Conservation (phyloP, 2,329 filamentous ascomycete genomes). For the Xylariales sp. region DNA sequence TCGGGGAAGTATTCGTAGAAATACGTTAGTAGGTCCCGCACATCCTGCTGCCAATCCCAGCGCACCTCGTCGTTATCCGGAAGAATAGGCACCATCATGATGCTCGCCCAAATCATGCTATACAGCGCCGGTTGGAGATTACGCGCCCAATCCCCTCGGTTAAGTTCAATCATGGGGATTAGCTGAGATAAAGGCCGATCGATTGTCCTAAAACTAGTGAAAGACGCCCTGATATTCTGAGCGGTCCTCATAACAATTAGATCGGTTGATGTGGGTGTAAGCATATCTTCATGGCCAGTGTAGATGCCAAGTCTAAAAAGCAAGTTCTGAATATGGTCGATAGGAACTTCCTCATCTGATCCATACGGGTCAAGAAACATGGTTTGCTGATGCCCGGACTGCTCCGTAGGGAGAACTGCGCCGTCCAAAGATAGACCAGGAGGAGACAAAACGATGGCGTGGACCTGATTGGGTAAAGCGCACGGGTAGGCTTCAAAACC, state of each 20-base stretch:
- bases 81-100: slow-evolving; percentile 63
- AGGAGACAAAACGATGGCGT: slow-evolving; percentile 77
- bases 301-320: slow-evolving; percentile 64
- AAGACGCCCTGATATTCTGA: slow-evolving; percentile 84
- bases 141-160: slow-evolving; percentile 64
- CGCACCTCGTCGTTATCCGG: slow-evolving; percentile 54
- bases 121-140: slow-evolving; percentile 73
- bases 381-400: slow-evolving; percentile 57
- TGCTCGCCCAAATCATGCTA: slow-evolving; percentile 76
- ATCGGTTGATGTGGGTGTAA: slow-evolving; percentile 72
- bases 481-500: slow-evolving; percentile 82
- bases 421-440: slow-evolving; percentile 71
- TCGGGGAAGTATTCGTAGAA: slow-evolving; percentile 75
- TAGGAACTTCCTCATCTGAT: slow-evolving; percentile 72
- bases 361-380: slow-evolving; percentile 91
- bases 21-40: slow-evolving; percentile 73
- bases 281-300: slow-evolving; percentile 60
- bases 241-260: slow-evolving; percentile 80
- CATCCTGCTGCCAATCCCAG: slow-evolving; percentile 68
- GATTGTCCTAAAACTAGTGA: slow-evolving; percentile 58
- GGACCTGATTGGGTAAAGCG: slow-evolving; percentile 85
- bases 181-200: slow-evolving; percentile 54
- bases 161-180: slow-evolving; percentile 52
- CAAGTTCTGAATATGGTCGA: slow-evolving; percentile 67
- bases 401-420: slow-evolving; percentile 51